A percentile compares a stretch with the other conserved stretches of the same genome.
Conservation (phyloP, 352 stramenopile species). For the Globisporangium nodosum region DNA sequence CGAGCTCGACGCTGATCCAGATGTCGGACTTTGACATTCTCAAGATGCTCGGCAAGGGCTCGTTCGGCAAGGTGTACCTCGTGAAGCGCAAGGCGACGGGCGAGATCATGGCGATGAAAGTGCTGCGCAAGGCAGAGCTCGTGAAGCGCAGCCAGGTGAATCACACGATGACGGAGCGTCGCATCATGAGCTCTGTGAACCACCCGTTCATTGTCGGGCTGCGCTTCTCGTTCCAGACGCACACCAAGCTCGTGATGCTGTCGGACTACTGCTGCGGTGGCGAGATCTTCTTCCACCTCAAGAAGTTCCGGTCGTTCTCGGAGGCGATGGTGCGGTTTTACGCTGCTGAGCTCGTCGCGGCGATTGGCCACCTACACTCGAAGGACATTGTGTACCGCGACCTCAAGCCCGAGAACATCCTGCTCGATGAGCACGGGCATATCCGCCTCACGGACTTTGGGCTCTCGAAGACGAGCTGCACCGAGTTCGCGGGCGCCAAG, state of each 20-base stretch:
- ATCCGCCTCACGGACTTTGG: slow-evolving; percentile 92
- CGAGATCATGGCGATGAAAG: slow-evolving; percentile 87
- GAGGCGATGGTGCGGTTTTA: slow-evolving; percentile 91
- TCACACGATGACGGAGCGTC: slow-evolving; percentile 86
- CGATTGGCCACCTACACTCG: slow-evolving; percentile 86
- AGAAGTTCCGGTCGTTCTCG: slow-evolving; percentile 88
- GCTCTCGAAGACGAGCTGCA: slow-evolving; percentile 87
- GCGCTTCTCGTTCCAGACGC: slow-evolving; percentile 89
- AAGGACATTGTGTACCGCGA: slow-evolving; percentile 92
- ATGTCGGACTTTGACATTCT: slow-evolving; percentile 95
- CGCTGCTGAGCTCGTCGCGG: slow-evolving; percentile 89
- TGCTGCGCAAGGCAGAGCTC: slow-evolving; percentile 83
- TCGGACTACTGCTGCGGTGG: slow-evolving; percentile 88
- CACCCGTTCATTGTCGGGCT: slow-evolving; percentile 97
- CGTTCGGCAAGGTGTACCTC: slow-evolving; percentile 97
- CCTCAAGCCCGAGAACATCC: slow-evolving; percentile 92
- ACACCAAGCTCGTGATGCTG: slow-evolving; percentile 90
- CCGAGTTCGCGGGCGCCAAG: slow-evolving; percentile 69
- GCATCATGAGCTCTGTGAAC: slow-evolving; percentile 87
- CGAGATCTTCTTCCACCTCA: slow-evolving; percentile 91
- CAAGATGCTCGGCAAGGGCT: slow-evolving; percentile 97
- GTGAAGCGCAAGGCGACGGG: slow-evolving; percentile 80
- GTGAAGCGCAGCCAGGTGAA: slow-evolving; percentile 85
- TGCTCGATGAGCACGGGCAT: slow-evolving; percentile 90
- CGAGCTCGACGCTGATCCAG: slow-evolving; percentile 26